These are phyloP conservation scores for Dendrocalamus sinicus DNA, from an alignment of 176 grass and related monocot species.

Conservation along the genomic window DNA sequence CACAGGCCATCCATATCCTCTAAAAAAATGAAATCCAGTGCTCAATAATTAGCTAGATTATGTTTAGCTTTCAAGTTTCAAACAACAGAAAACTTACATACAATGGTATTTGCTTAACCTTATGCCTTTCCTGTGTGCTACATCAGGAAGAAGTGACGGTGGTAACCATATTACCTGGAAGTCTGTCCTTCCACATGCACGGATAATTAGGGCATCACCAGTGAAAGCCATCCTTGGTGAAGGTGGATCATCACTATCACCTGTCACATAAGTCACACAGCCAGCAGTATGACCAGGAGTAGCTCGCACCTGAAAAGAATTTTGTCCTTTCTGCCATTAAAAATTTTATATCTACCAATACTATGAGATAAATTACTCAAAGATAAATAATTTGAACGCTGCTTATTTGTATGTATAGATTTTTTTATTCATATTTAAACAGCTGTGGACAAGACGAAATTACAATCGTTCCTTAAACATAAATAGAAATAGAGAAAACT, in stretches of 20 bases:
- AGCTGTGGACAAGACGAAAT: neutral
- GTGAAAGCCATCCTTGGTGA: constrained; percentile 93
- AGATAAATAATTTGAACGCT: neutral
- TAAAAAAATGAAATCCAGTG: neutral
- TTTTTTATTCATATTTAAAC: neutral
- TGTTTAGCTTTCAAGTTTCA: constrained; percentile 19
- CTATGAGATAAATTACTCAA: neutral
- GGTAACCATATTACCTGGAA: constrained; percentile 75
- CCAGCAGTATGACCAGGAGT: constrained; percentile 94
- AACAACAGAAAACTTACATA: neutral
- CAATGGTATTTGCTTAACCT: neutral
- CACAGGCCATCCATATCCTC: neutral
- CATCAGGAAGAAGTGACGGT: neutral
- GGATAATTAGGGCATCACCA: constrained; percentile 88
- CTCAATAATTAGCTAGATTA: neutral
- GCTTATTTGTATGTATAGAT: neutral
- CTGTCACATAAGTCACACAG: constrained; percentile 93
- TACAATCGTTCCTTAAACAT: neutral
- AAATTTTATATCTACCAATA: constrained; percentile 10
- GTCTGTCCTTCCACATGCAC: constrained; percentile 93
- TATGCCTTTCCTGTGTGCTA: constrained; percentile 10
- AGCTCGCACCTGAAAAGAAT: constrained; percentile 71
- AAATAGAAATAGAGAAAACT: neutral
- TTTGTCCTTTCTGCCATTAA: constrained; percentile 26
- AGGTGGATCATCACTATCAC: constrained; percentile 75